Evolutionary conservation across 2,329 filamentous ascomycete genomes (phyloP).

Genomic region (Penicillium capsulatum): DNA sequence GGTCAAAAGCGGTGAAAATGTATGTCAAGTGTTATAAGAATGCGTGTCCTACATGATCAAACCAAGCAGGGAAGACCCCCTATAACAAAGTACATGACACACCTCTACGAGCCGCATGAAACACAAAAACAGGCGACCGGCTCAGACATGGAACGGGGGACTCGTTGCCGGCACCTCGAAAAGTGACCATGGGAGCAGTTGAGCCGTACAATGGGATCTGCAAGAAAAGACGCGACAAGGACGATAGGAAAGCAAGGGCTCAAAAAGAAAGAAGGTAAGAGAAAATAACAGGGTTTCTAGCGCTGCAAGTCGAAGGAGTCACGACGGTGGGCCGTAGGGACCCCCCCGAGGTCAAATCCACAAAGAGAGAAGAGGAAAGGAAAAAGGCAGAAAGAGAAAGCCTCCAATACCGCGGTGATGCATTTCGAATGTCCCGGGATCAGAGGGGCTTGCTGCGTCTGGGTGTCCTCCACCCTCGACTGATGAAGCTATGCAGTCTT

Average conservation of each 20-base stretch:
- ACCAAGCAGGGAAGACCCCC: background rate
- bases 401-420: slow-evolving; percentile 28
- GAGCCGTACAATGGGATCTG: slow-evolving; percentile 22
- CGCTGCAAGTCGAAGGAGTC: slow-evolving; percentile 31
- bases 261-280: slow-evolving; percentile 16
- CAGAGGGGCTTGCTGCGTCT: slow-evolving; percentile 24
- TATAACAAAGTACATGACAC: slow-evolving; percentile 4
- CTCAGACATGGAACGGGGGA: slow-evolving; percentile 20
- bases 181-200: slow-evolving; percentile 9
- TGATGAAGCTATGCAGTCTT: slow-evolving; percentile 38
- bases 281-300: slow-evolving; percentile 33
- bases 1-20: too few species aligned
- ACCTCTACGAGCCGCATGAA: slow-evolving; percentile 8
- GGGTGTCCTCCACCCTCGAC: slow-evolving; percentile 29
- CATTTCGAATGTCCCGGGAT: slow-evolving; percentile 25
- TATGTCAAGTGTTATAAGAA: slow-evolving; percentile 6
- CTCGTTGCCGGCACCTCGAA: slow-evolving; percentile 12
- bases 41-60: slow-evolving; percentile 8
- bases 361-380: slow-evolving; percentile 17
- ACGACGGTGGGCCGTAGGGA: slow-evolving; percentile 10
- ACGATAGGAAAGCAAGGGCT: slow-evolving; percentile 2
- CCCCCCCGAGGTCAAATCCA: background rate
- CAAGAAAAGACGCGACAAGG: slow-evolving; percentile 16
- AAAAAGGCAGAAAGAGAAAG: slow-evolving; percentile 20
- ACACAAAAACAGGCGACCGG: slow-evolving; percentile 11